phyloP scores from a whole-genome alignment of 2,329 filamentous ascomycete species.

The Trichoderma semiorbis region DNA sequence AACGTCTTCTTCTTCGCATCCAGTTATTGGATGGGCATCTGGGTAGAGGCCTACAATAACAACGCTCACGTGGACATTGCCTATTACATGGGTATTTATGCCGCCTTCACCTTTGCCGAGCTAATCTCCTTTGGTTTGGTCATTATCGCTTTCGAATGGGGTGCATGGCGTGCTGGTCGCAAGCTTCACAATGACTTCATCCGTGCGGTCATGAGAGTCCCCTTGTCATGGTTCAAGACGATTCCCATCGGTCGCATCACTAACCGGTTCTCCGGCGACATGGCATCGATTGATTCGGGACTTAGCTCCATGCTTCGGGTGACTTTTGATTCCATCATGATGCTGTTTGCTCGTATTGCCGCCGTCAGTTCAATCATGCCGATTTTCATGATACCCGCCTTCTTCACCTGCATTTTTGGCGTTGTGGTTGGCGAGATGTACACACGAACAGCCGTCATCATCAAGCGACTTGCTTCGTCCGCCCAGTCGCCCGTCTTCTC shows the following conservation, averaged over 20 bases:
- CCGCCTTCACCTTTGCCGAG: conserved; percentile 43
- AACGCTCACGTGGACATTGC: conserved; percentile 42
- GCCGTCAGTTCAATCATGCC: conserved; percentile 51
- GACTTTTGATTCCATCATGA: conserved; percentile 40
- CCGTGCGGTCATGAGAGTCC: conserved; percentile 49
- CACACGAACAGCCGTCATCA: conserved; percentile 45
- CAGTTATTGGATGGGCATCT: conserved; percentile 49
- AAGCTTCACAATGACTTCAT: conserved; percentile 52
- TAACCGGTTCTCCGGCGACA: conserved; percentile 56
- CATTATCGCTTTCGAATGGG: conserved; percentile 50
- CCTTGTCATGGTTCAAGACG: conserved; percentile 55
- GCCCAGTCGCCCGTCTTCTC: conserved; percentile 54
- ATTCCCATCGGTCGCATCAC: conserved; percentile 51
- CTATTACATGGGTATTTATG: conserved; percentile 54
- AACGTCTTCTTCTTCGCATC: conserved; percentile 42
- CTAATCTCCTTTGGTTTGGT: conserved; percentile 40
- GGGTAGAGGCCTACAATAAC: conserved; percentile 51
- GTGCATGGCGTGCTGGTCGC: conserved; percentile 54
- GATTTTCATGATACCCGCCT: conserved; percentile 46
- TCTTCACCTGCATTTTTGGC: conserved; percentile 44
- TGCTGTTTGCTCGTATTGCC: conserved; percentile 44
- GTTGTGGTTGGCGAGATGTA: conserved; percentile 49
- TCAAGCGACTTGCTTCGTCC: conserved; percentile 45
- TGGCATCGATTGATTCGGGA: conserved; percentile 51
- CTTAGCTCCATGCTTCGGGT: conserved; percentile 45